Evolutionary conservation across 129 eudicot species (phyloP).

Genomic region (Helianthus tuberosus): DNA sequence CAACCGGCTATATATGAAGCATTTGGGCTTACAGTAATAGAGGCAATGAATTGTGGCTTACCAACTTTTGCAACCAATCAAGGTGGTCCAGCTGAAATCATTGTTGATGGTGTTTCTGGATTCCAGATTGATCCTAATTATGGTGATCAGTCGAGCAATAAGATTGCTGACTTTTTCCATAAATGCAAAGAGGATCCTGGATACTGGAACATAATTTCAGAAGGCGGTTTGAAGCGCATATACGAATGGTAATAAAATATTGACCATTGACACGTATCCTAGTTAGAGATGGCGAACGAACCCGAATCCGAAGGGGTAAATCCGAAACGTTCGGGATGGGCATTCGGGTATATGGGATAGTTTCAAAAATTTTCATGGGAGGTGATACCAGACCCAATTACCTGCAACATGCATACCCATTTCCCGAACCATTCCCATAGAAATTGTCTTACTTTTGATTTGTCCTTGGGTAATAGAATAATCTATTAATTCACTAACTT

Average conservation of each 20-base stretch:
- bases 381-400: too few species aligned
- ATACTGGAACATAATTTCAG: constrained; percentile 70
- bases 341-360: too few species aligned
- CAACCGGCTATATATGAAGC: constrained; percentile 63
- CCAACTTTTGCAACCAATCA: constrained; percentile 93
- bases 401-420: too few species aligned
- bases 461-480: too few species aligned
- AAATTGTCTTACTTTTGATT: too few species aligned
- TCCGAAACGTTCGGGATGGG: too few species aligned
- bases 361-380: too few species aligned
- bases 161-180: constrained; percentile 90
- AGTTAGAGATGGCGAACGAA: neutral
- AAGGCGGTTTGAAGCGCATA: constrained; percentile 79
- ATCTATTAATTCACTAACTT: too few species aligned
- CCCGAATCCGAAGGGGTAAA: too few species aligned
- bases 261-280: neutral
- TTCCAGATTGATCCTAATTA: constrained; percentile 81
- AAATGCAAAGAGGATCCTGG: constrained; percentile 78
- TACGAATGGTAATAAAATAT: constrained; percentile 69
- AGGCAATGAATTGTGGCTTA: constrained; percentile 98
- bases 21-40: constrained; percentile 68
- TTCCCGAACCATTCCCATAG: too few species aligned
- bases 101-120: constrained; percentile 89
- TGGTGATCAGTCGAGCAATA: constrained; percentile 79
- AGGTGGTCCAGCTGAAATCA: constrained; percentile 98